A percentile compares a stretch with the other conserved stretches of the same genome.
These are phyloP conservation scores for Insectozyma bohioensis DNA, from an alignment of 1,139 yeast genomes.

Conservation along the genomic window DNA sequence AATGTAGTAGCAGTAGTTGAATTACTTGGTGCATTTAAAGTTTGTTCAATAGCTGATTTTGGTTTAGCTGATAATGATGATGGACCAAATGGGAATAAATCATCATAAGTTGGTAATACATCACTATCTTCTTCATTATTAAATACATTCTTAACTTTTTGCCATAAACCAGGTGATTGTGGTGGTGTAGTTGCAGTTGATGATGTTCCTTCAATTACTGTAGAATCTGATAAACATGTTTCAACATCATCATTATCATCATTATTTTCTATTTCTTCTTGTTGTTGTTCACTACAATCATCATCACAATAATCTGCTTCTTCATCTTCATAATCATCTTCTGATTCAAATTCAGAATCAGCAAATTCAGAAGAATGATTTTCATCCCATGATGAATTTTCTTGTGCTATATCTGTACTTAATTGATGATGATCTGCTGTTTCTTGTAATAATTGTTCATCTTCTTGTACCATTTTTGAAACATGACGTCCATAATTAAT, in stretches of 20 bases:
- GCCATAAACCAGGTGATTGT: slow-evolving; percentile 48
- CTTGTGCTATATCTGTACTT: background rate
- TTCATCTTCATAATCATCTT: slow-evolving; percentile 24
- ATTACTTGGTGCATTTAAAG: slow-evolving; percentile 22
- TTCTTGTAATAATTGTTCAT: slow-evolving; percentile 12
- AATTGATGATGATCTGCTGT: slow-evolving; percentile 1
- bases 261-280: slow-evolving; percentile 4
- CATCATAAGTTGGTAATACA: slow-evolving; percentile 76
- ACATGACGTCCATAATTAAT: slow-evolving; percentile 42
- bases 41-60: slow-evolving; percentile 36
- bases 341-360: slow-evolving; percentile 42
- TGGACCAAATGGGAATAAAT: slow-evolving; percentile 70
- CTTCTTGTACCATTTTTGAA: slow-evolving; percentile 37
- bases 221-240: no score
- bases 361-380: slow-evolving; percentile 42
- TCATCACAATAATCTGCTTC: slow-evolving; percentile 29
- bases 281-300: slow-evolving; percentile 12
- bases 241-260: slow-evolving; percentile 20
- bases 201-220: no score
- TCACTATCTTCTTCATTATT: slow-evolving; percentile 32
- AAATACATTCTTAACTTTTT: slow-evolving; percentile 61
- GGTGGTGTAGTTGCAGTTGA: slow-evolving; percentile 2
- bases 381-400: slow-evolving; percentile 2
- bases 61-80: slow-evolving; percentile 31
- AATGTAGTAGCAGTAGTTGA: slow-evolving; percentile 9